phyloP scores from a whole-genome alignment of 306 rosid genomes.

The Inga laurina region DNA sequence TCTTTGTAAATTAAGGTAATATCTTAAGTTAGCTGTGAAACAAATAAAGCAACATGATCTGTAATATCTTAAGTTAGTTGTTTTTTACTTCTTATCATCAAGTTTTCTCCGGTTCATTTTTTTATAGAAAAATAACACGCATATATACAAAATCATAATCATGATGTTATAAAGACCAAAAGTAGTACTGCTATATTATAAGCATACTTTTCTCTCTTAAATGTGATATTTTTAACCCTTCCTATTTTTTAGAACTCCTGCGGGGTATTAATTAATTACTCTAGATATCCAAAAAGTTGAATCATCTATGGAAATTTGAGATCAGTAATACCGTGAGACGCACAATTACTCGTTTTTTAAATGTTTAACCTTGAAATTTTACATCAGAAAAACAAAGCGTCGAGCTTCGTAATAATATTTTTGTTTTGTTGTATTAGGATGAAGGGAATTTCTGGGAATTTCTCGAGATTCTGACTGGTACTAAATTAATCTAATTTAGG shows the following conservation, averaged over 20 bases:
- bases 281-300: not conserved
- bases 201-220: not conserved
- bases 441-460: not conserved
- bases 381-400: not conserved
- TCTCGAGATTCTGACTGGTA: constrained; percentile 34
- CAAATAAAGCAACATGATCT: not conserved
- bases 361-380: not conserved
- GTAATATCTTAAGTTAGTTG: not conserved
- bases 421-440: not conserved
- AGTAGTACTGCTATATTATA: not conserved
- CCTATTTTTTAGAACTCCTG: not conserved
- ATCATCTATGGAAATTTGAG: not conserved
- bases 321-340: not conserved
- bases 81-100: not conserved
- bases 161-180: not conserved
- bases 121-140: not conserved
- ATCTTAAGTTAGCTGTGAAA: not conserved
- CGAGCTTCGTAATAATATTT: not conserved
- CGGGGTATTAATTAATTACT: not conserved
- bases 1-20: not conserved
- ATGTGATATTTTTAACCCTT: not conserved
- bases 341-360: not conserved
- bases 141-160: not conserved
- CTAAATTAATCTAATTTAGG: not conserved
- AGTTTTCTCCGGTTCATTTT: not conserved